A percentile compares a stretch with the other conserved stretches of the same genome.
These are phyloP conservation scores for Uronychia setigera DNA, from an alignment of 73 alveolate genomes.

Conservation along the genomic window DNA sequence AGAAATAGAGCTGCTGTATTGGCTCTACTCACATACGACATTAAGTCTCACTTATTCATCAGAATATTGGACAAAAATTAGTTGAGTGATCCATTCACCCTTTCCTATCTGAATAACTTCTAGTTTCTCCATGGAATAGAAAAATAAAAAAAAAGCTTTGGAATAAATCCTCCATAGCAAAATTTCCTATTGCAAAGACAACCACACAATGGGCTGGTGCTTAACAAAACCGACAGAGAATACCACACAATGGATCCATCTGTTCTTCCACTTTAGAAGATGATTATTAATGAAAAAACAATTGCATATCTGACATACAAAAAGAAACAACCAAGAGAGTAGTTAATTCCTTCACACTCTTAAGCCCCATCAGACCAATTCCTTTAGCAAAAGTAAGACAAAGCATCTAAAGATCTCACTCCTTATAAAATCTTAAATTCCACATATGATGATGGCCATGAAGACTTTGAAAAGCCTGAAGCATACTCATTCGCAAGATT, in stretches of 20 bases:
- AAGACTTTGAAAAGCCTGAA: neutral
- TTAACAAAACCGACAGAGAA: neutral
- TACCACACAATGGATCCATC: neutral
- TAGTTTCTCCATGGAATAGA: neutral
- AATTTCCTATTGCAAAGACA: neutral
- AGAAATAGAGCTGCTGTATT: constrained; percentile 41
- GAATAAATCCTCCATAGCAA: neutral
- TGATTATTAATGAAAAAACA: neutral
- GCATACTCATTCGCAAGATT: neutral
- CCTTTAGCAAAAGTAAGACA: neutral
- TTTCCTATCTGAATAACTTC: neutral
- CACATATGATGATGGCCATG: too few relatives aligned
- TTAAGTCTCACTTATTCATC: neutral
- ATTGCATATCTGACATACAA: neutral
- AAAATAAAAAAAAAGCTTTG: neutral
- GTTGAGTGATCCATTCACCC: constrained; percentile 26
- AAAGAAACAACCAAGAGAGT: neutral
- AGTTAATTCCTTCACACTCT: neutral
- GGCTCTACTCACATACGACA: constrained; percentile 52
- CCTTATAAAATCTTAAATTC: too few relatives aligned
- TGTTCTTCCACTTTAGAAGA: neutral
- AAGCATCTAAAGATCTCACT: neutral
- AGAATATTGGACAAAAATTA: neutral
- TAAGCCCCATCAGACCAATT: neutral
- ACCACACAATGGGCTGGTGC: neutral